phyloP scores from a whole-genome alignment of 768 basidiomycete genomes.

The Termitomyces sp. region DNA sequence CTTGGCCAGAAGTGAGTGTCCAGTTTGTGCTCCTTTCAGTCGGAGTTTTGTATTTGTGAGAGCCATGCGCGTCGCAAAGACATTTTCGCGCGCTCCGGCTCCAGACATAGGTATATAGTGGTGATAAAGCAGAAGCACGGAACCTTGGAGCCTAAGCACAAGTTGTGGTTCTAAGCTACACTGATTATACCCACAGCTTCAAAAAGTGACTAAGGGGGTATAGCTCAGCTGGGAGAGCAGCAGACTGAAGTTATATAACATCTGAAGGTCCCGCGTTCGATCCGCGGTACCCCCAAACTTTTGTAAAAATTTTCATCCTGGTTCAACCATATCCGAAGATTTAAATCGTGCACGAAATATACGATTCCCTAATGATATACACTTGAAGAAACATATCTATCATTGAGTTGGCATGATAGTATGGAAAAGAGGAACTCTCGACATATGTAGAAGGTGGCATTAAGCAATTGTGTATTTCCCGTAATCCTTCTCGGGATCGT shows the following conservation, averaged over 20 bases:
- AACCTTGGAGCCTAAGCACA: no score
- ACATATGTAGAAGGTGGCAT: background rate
- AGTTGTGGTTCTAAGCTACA: no score
- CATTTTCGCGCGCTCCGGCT: slow-evolving; percentile 82
- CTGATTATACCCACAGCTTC: no score
- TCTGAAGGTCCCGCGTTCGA: slow-evolving; percentile 79
- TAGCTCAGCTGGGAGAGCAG: slow-evolving; percentile 77
- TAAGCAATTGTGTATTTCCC: slow-evolving; percentile 81
- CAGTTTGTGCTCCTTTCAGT: slow-evolving; percentile 89
- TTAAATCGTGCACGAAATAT: no score
- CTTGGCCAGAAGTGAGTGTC: slow-evolving; percentile 93
- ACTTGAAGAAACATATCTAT: background rate
- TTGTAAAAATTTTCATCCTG: no score
- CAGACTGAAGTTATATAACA: slow-evolving; percentile 54
- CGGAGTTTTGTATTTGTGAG: slow-evolving; percentile 88
- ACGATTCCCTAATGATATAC: no score
- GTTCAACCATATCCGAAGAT: no score
- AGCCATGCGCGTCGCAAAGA: slow-evolving; percentile 98
- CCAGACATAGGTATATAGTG: slow-evolving; percentile 63
- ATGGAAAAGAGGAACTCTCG: background rate
- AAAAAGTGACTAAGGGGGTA: slow-evolving; percentile 41
- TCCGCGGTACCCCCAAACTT: slow-evolving; percentile 64
- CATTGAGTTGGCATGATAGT: background rate
- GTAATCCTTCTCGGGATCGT: slow-evolving; percentile 91
- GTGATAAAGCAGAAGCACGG: background rate